Conservation (phyloP, 192 early-diverging fungal species). For the Umbelopsis isabellina region DNA sequence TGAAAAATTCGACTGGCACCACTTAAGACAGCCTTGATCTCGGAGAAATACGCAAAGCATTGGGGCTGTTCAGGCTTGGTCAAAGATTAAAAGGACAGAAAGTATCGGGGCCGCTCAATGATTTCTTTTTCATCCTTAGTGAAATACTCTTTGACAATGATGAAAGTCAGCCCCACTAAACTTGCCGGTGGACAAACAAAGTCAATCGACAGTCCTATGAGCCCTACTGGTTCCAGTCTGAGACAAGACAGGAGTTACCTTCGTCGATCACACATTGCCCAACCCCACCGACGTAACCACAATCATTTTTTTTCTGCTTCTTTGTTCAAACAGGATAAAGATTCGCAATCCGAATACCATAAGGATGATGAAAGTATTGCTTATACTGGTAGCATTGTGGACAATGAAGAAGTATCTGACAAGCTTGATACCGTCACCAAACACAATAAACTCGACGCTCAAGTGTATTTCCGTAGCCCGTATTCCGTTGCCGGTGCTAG, state of each 20-base stretch:
- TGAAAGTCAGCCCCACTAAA: background rate
- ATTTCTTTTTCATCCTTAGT: background rate
- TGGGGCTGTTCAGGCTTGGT: too few relatives aligned
- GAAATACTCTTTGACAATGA: background rate
- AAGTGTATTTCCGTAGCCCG: slow-evolving; percentile 11
- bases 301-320: slow-evolving; percentile 10
- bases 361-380: slow-evolving; percentile 18
- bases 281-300: slow-evolving; percentile 4
- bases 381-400: slow-evolving; percentile 2
- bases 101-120: background rate
- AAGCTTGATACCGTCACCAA: background rate
- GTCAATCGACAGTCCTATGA: background rate
- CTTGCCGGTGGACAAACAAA: background rate
- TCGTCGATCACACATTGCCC: background rate
- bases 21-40: too few relatives aligned
- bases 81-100: too few relatives aligned
- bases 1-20: too few relatives aligned
- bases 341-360: background rate
- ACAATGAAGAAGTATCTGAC: background rate
- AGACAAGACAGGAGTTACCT: slow-evolving; percentile 13
- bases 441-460: background rate
- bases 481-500: slow-evolving; percentile 6
- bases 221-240: background rate
- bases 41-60: too few relatives aligned
- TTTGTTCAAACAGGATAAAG: slow-evolving; percentile 7